Conservation (phyloP, 441 rosid species). For the Populus hybrid region DNA sequence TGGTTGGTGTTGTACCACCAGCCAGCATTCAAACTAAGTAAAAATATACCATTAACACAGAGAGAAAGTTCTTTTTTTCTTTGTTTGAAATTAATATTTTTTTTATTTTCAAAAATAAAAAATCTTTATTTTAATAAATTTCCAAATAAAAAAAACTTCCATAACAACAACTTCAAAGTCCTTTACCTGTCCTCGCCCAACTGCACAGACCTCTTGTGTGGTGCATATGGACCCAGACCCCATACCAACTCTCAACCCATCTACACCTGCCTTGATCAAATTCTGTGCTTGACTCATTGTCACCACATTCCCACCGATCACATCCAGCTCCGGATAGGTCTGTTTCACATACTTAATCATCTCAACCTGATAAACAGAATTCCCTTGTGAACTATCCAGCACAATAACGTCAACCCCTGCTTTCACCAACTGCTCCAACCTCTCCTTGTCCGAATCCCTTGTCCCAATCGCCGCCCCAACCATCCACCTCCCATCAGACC, state of each 20-base stretch:
- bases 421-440: constrained; percentile 26
- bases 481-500: constrained; percentile 74
- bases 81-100: too few relatives aligned
- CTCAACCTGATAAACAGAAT: too few relatives aligned
- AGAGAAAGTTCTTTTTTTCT: too few relatives aligned
- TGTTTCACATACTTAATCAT: constrained; percentile 48
- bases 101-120: too few relatives aligned
- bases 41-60: neutral
- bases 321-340: constrained; percentile 66
- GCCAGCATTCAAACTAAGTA: neutral
- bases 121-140: too few relatives aligned
- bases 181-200: constrained; percentile 95
- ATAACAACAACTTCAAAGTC: neutral
- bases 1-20: neutral
- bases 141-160: too few relatives aligned
- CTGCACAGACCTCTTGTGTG: constrained; percentile 95
- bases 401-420: too few relatives aligned
- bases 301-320: constrained; percentile 91
- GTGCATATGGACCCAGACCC: constrained; percentile 97
- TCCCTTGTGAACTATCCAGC: too few relatives aligned
- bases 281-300: constrained; percentile 83
- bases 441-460: constrained; percentile 72
- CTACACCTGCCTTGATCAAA: constrained; percentile 77
- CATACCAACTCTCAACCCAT: constrained; percentile 90
- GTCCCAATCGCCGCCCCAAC: constrained; percentile 92